Evolutionary conservation across 208 protist species (phyloP), one percentile per base, ranked within the genome.

Genomic region (Hexamita inflata): DNA sequence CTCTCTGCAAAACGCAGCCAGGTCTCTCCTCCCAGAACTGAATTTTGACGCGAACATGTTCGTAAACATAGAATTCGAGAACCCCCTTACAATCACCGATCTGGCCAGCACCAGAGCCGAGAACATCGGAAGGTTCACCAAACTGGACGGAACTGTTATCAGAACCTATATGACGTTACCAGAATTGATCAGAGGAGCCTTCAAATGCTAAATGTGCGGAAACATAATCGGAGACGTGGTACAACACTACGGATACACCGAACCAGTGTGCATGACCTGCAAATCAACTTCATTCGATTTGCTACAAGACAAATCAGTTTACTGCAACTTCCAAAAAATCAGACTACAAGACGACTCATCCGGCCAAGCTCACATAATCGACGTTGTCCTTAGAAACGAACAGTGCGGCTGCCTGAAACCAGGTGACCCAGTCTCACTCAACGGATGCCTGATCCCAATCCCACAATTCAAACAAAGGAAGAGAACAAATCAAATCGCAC

Each of bases 171-270:
- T 24, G 13, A 34, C 34, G 30, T 30, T 38, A 30, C 60, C 60
- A n/a, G 60, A 66, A 38, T 30, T 66, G 15, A 66, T 66, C 30
- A 38, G 13, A 19, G 60, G 60, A 40, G 34, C 60, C 60, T 66
- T 66, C 34, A n/a, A 30, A 15, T 66, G 60, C 34, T 13, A 15
- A 24, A 40, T 13, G 15, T 66, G 60, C 34, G 60, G 60, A 38
- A 30, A 66, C 24, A 34, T 66, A 66, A 66, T 66, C 15, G 24
- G 24, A 19, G 30, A 66, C 30, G 60, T 66, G 60, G 29, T 15
- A 15, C 60, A 66, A 34, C 13, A 38, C 60, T 66, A 66, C 60
- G 34, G 34, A 30, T 66, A 38, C 60, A 66, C 60, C 29, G 60
- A 66, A 30, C 60, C 60, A 30, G 15, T 30, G 15, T 66, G 60